Conservation (phyloP, 1,284 basidiomycete genomes). For the Pascua sp. region DNA sequence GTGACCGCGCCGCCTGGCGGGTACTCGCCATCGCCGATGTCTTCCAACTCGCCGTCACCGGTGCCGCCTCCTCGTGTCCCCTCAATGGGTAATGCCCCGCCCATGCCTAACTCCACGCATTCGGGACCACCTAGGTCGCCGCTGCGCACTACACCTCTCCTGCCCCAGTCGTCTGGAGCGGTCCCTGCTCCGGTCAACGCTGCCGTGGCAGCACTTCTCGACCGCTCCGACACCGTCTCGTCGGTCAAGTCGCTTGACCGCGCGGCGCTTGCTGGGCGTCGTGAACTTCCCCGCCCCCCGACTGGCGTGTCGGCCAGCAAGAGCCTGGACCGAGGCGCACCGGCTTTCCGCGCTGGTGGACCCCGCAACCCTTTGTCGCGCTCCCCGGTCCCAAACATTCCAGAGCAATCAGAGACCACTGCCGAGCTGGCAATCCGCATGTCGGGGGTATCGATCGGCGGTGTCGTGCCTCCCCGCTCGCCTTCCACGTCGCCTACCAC, state of each 20-base stretch:
- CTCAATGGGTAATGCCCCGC: not conserved
- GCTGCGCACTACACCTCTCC: too few relatives aligned
- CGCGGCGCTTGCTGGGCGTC: slow-evolving; percentile 22
- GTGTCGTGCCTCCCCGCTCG: slow-evolving; percentile 6
- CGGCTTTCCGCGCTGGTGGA: not conserved
- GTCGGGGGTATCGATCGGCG: slow-evolving; percentile 8
- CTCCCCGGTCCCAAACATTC: not conserved
- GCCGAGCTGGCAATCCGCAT: slow-evolving; percentile 12
- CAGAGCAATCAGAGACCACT: slow-evolving; percentile 2
- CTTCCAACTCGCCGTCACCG: not conserved
- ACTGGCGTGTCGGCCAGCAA: slow-evolving; percentile 34
- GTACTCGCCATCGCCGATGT: not conserved
- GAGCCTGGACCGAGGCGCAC: slow-evolving; percentile 40
- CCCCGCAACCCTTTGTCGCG: not conserved
- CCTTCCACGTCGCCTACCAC: not conserved
- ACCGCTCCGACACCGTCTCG: slow-evolving; percentile 44
- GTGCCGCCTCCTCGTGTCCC: not conserved
- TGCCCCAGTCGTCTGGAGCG: not conserved
- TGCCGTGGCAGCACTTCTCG: slow-evolving; percentile 19
- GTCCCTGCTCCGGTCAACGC: slow-evolving; percentile 3
- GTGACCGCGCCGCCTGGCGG: not conserved
- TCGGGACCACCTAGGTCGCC: not conserved
- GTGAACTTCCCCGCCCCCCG: slow-evolving; percentile 42
- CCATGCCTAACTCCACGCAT: not conserved
- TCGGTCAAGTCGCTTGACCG: slow-evolving; percentile 46